Conservation (phyloP, 352 stramenopile species). For the Phytophthora vignae region DNA sequence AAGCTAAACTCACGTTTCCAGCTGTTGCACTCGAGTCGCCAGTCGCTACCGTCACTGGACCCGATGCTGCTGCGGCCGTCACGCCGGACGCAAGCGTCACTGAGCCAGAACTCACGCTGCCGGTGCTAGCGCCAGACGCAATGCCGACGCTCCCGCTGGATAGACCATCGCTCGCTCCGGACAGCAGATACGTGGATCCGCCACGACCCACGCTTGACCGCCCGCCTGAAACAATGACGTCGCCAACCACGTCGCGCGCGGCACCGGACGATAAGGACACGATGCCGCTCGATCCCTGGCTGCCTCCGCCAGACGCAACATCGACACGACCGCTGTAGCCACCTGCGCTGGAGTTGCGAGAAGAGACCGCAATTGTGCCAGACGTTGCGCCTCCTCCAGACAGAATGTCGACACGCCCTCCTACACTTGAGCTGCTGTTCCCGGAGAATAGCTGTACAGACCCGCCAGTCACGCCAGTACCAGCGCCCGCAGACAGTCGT, state of each 20-base stretch:
- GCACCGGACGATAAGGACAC: constrained; percentile 33
- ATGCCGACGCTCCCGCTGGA: constrained; percentile 25
- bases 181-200: constrained; percentile 21
- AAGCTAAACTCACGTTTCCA: constrained; percentile 11
- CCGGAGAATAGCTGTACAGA: constrained; percentile 26
- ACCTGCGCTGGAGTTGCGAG: constrained; percentile 25
- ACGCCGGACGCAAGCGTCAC: constrained; percentile 22
- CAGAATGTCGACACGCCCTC: constrained; percentile 20
- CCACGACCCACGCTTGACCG: constrained; percentile 27
- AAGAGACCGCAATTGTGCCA: constrained; percentile 20
- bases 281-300: constrained; percentile 32
- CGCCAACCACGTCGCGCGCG: constrained; percentile 25
- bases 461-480: constrained; percentile 20
- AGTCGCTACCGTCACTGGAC: constrained; percentile 10
- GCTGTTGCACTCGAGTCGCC: constrained; percentile 5
- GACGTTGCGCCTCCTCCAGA: constrained; percentile 23
- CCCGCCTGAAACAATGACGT: constrained; percentile 28
- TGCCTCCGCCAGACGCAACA: constrained; percentile 29
- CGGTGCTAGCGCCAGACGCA: constrained; percentile 9
- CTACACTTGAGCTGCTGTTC: constrained; percentile 26
- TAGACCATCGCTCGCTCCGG: constrained; percentile 26
- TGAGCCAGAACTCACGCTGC: constrained; percentile 19
- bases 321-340: constrained; percentile 22
- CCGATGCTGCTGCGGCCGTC: not conserved
- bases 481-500: constrained; percentile 19